Evolutionary conservation across 768 basidiomycete genomes (phyloP), one percentile per base, ranked within the genome.

Genomic region (Suillus spraguei): DNA sequence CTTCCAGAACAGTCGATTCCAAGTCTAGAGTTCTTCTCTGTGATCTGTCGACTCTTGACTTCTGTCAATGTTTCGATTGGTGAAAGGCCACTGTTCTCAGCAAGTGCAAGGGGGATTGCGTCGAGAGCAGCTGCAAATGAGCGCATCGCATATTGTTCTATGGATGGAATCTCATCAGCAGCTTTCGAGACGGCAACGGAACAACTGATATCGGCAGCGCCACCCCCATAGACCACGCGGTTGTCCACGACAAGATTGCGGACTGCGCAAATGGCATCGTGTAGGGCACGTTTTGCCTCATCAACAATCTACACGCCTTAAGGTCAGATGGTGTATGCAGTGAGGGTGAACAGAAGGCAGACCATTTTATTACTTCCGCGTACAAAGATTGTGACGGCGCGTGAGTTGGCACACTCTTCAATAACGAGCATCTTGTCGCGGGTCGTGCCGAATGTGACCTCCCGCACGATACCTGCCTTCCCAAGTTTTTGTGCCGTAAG

Each of bases 291-390:
- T 75, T 99, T 99, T 63, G 95, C 97, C 77, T 99, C 97, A 71
- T 99, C 97, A 64, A 99, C 95, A 70, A 99, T 98, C 97, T 99
- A 71, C 6, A 46, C 17, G 60, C 22, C 24, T 33, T 65, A 20
- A 59, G n/a, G 32, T 55, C 17, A 41, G n/a, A 33, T 46, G 13
- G 50, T 52, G 10, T 20, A 36, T 13, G 61, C 22, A 11, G 54
- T 22, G 42, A 64, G 16, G 32, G 52, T 32, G 33, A 53, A 22
- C 0, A 33, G n/a, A n/a, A 61, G 16, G 58, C 77, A 9, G 66
- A 95, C 97, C 97, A 99, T 99, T 81, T 99, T 99, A 81, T 99
- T 99, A 72, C 91, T 94, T 24, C 97, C 97, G 41, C 97, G 86
- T 28, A 99, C 95, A 68, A 99, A 99, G 69, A 99, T 90, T 9